Evolutionary conservation across 768 basidiomycete species (phyloP).

Genomic region (Panellus pusillus): DNA sequence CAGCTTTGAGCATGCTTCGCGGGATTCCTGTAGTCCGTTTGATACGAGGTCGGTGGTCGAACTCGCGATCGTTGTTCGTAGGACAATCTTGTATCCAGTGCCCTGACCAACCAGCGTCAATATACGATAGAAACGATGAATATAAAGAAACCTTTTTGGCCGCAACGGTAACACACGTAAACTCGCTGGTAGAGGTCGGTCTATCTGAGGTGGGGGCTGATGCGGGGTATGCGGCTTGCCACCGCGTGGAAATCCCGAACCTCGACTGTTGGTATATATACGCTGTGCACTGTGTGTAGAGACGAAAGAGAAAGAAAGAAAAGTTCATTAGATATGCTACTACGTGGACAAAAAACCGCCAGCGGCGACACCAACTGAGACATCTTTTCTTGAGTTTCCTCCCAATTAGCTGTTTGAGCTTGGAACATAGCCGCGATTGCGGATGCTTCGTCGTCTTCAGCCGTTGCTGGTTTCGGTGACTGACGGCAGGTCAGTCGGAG

Average conservation of each 20-base stretch:
- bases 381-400: conserved; percentile 99
- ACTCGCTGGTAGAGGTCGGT: conserved; percentile 85
- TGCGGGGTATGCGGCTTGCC: conserved; percentile 58
- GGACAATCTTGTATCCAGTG: conserved; percentile 99
- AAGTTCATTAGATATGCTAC: conserved; percentile 78
- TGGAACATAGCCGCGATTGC: conserved; percentile 98
- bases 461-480: conserved; percentile 44
- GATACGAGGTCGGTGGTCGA: conserved; percentile 91
- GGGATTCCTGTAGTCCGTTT: conserved; percentile 99
- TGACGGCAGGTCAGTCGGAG: conserved; percentile 18
- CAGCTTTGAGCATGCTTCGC: conserved; percentile 93
- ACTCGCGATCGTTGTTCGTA: conserved; percentile 94
- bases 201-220: conserved; percentile 49
- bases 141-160: conserved; percentile 79
- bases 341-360: conserved; percentile 59
- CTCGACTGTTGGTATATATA: conserved; percentile 65
- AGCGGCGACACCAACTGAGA: conserved; percentile 87
- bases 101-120: conserved; percentile 48
- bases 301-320: conserved; percentile 33
- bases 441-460: conserved; percentile 83
- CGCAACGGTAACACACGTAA: conserved; percentile 99
- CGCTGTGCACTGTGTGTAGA: conserved; percentile 58
- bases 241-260: conserved; percentile 60
- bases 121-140: background rate
- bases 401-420: conserved; percentile 92